phyloP scores from a whole-genome alignment of 331 rosid species.

The Prunus yedoensis region DNA sequence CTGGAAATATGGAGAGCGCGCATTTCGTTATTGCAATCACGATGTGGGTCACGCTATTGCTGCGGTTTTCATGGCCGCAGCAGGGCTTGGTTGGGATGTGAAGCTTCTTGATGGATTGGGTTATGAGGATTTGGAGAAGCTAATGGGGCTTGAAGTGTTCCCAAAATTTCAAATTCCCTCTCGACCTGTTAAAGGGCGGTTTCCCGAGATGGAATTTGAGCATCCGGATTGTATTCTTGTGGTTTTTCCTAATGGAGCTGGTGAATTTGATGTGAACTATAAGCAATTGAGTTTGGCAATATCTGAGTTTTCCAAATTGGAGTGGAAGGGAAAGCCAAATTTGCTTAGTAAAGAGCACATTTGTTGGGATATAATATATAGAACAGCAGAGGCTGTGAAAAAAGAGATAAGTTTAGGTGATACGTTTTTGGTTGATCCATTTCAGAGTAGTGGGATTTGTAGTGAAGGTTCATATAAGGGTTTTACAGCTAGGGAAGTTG shows the following conservation, averaged over 20 bases:
- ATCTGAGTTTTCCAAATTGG: constrained; percentile 47
- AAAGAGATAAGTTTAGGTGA: constrained; percentile 45
- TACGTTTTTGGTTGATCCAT: constrained; percentile 45
- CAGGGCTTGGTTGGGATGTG: constrained; percentile 86
- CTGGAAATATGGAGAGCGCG: constrained; percentile 97
- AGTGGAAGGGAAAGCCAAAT: constrained; percentile 82
- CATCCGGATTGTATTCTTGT: constrained; percentile 88
- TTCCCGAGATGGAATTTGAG: constrained; percentile 85
- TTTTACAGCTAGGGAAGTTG: constrained; percentile 63
- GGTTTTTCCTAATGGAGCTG: constrained; percentile 57
- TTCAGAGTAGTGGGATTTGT: constrained; percentile 54
- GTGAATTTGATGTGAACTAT: constrained; percentile 56
- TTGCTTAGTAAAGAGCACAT: constrained; percentile 83
- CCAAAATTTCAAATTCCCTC: constrained; percentile 60
- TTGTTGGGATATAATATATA: constrained; percentile 86
- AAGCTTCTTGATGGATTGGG: constrained; percentile 75
- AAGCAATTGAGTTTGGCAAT: constrained; percentile 54
- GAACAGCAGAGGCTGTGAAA: constrained; percentile 68
- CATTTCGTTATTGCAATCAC: constrained; percentile 87
- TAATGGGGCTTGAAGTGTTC: constrained; percentile 68
- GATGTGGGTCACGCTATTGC: constrained; percentile 91
- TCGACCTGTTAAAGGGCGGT: constrained; percentile 63
- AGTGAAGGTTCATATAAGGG: constrained; percentile 53
- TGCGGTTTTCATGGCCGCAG: constrained; percentile 82
- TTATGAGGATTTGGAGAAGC: constrained; percentile 64